These are phyloP conservation scores for Solanum medicagineum DNA, from an alignment of 257 asterid genomes.

Conservation along the genomic window DNA sequence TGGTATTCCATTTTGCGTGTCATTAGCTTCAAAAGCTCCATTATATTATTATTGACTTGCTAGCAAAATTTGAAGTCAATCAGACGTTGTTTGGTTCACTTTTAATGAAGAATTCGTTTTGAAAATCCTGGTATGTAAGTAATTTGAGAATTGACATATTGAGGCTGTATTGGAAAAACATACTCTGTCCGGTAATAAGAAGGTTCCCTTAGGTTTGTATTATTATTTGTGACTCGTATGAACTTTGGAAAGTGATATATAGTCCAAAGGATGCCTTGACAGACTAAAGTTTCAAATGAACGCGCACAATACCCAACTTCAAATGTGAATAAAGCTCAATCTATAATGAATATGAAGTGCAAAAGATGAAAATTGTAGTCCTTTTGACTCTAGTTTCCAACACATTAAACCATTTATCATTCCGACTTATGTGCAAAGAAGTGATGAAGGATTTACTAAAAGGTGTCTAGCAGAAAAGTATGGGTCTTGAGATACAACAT, in stretches of 20 bases:
- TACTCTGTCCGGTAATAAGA: neutral
- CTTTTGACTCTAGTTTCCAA: neutral
- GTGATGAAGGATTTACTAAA: neutral
- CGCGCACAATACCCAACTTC: neutral
- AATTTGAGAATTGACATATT: neutral
- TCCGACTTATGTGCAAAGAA: neutral
- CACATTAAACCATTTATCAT: neutral
- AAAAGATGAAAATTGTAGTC: neutral
- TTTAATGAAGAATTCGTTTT: neutral
- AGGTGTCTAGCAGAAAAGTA: neutral
- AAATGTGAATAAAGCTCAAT: neutral
- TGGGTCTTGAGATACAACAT: neutral
- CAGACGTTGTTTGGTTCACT: neutral
- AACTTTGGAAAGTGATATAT: neutral
- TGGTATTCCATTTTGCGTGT: neutral
- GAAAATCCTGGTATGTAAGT: neutral
- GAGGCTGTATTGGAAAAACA: neutral
- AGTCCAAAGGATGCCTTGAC: neutral
- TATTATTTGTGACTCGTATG: neutral
- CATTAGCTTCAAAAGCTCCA: neutral
- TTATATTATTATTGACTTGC: neutral
- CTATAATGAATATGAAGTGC: neutral
- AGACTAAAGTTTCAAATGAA: neutral
- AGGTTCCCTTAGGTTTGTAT: neutral
- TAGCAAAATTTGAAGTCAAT: neutral